phyloP scores from a whole-genome alignment of 2,329 filamentous ascomycete genomes.

The Diaporthe citrichinensis region DNA sequence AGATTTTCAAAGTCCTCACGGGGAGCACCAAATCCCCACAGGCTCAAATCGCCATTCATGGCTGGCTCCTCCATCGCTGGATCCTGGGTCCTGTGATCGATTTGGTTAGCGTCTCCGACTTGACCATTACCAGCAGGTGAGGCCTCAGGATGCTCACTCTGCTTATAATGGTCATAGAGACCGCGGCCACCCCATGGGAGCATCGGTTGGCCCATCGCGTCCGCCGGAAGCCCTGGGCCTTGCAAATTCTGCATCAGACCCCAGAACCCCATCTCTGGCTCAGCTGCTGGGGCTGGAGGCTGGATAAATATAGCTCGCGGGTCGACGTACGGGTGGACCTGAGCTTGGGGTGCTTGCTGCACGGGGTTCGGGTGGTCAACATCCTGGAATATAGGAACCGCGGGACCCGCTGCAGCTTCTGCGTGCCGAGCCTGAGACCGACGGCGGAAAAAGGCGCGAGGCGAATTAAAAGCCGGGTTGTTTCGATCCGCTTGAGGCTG shows the following conservation, averaged over 20 bases:
- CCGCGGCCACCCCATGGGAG: neutral
- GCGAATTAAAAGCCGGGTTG: neutral
- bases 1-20: neutral
- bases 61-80: constrained; percentile 3
- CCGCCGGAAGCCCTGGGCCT: neutral
- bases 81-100: constrained; percentile 8
- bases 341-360: neutral
- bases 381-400: neutral
- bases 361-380: neutral
- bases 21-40: neutral
- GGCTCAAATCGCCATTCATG: neutral
- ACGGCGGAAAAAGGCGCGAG: neutral
- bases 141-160: constrained; percentile 32
- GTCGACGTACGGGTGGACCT: neutral
- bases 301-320: constrained; percentile 1
- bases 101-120: constrained; percentile 32
- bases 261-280: neutral
- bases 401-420: neutral
- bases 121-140: constrained; percentile 28
- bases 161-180: constrained; percentile 22
- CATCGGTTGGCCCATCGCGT: constrained; percentile 8
- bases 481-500: neutral
- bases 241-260: neutral
- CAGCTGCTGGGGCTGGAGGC: neutral
- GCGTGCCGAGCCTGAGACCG: neutral